Evolutionary conservation across 139 green algal genomes (phyloP), one percentile per base, ranked within the genome.

Genomic region (Zygnema circumcarinatum): DNA sequence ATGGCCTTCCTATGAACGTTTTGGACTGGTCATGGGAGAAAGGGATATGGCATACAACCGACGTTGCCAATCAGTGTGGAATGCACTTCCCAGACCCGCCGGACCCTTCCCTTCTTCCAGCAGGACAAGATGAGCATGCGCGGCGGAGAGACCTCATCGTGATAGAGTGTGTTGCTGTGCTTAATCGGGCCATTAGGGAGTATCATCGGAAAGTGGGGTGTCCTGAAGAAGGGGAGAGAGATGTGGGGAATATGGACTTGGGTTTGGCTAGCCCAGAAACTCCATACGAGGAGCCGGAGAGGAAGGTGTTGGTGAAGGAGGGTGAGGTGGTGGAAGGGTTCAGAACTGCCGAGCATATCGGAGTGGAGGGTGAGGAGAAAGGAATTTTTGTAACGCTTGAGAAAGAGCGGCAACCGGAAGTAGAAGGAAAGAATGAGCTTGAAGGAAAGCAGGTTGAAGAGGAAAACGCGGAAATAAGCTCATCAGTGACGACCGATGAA

Each of bases 31-130:
- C 2, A 22, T 90, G 36, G 36, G 42, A 87, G 25, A 90, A 90
- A 68, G 40, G 41, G 1, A 16, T 35, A 35, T 87, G 38, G 32
- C 67, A 53, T 31, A 29, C 53, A 38, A 47, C 21, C 38, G 79
- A 89, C 0, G 21, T 90, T 7, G 85, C 79, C 1, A 72, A 62
- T 39, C 54, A 47, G 35, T 90, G 85, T 76, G 39, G 67, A 21
- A 20, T 20, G 3, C 76, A 88, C 29, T 90, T 90, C 33, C 78
- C 78, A 20, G 85, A 86, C 0, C 85, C 85, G n/a, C 78, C 85
- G 2, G 62, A 87, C n/a, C 84, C 82, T 31, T 38, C 1, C 2
- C 31, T 32, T 32, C 33, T 87, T 32, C 81, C 81, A 33, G 67
- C 16, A 22, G 53, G 47, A 25, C 73, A 1, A 0, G 79, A 76